phyloP scores from a whole-genome alignment of 2,329 filamentous ascomycete species.

The Fusarium sp. region DNA sequence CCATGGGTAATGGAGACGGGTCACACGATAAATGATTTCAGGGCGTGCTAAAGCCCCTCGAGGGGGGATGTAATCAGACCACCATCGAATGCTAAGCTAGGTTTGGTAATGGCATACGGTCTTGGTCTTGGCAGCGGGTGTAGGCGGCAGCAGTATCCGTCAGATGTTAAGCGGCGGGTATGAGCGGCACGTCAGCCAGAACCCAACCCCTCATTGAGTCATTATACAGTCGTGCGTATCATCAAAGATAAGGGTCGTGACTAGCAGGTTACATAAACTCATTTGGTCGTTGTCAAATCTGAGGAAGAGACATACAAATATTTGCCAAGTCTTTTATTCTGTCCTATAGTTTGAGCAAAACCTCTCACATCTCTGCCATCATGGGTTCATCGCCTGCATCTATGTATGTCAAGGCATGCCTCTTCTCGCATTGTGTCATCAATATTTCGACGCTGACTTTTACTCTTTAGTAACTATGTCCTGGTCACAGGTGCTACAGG shows the following conservation, averaged over 20 bases:
- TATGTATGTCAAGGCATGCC: background rate
- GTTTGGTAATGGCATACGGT: no score
- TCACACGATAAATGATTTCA: no score
- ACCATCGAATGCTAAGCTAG: no score
- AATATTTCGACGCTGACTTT: background rate
- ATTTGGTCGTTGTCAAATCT: no score
- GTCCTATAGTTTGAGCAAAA: no score
- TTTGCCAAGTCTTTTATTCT: no score
- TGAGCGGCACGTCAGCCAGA: background rate
- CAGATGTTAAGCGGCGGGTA: background rate
- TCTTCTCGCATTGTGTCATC: background rate
- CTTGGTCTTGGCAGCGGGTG: background rate
- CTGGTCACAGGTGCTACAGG: conserved; percentile 41
- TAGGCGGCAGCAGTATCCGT: background rate
- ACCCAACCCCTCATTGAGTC: no score
- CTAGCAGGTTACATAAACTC: background rate
- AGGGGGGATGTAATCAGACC: no score
- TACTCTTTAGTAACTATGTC: background rate
- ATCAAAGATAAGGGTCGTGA: background rate
- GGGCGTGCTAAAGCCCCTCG: no score
- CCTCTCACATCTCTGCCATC: background rate
- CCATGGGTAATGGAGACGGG: no score
- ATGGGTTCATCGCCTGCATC: background rate
- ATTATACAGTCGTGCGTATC: no score
- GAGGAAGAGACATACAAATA: no score